Evolutionary conservation across 2,329 filamentous ascomycete species (phyloP), one percentile per base, ranked within the genome.

Genomic region (Beauveria scarabaeidicola): DNA sequence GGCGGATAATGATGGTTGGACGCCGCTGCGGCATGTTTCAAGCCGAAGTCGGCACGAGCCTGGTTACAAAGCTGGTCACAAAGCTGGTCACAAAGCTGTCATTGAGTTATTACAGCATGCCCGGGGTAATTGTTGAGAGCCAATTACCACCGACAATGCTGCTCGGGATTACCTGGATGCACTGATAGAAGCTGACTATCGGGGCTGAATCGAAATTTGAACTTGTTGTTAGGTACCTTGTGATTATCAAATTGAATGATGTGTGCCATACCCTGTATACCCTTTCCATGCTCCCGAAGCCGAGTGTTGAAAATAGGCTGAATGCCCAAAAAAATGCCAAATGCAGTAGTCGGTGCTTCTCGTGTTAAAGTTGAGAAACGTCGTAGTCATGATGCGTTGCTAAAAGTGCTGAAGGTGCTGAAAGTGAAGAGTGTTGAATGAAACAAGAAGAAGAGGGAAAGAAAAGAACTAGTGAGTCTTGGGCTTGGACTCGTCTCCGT

Each of bases 401-500:
- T 6, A n/a, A n/a, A n/a, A n/a, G n/a, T n/a, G n/a, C n/a, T n/a
- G n/a, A n/a, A n/a, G n/a, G n/a, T n/a, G n/a, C n/a, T 4, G 8
- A 41, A 48, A 46, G n/a, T 50, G 9, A n/a, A 29, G 47, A 13
- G 43, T 48, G 41, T 54, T 54, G 29, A 52, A 57, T 54, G 44
- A 58, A 53, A 61, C 15, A 52, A 58, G 43, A 48, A 57, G 32
- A 53, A 61, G 8, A 32, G 32, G 43, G 10, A 27, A 5, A 19
- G 50, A 15, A 38, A 58, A 23, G 7, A 10, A 41, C 59, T 68
- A 74, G 13, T 43, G 60, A 60, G 72, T 64, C 17, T 66, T 70
- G 43, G 67, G 68, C 66, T 72, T 78, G 52, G 73, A 75, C 74
- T 85, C 82, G n/a, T 82, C 75, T 11, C 82, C 77, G 61, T 85